These are phyloP conservation scores for Pseudocercospora ulei DNA, from an alignment of 2,329 filamentous ascomycete genomes.

Conservation along the genomic window DNA sequence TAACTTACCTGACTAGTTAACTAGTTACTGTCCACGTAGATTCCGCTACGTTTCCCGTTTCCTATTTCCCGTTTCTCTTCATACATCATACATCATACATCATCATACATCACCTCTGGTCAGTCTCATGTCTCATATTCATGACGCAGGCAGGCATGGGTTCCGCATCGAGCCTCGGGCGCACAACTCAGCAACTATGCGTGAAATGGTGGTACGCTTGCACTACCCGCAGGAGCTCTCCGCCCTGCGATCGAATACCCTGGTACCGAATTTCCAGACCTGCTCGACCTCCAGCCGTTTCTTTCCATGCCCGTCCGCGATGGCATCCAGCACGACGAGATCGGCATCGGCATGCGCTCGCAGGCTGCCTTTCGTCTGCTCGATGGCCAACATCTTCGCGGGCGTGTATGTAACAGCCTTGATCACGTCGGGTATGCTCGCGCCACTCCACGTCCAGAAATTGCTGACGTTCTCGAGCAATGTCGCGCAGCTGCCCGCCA, in stretches of 20 bases:
- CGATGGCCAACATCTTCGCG: conserved; percentile 62
- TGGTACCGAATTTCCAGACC: conserved; percentile 68
- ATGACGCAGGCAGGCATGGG: too few relatives aligned
- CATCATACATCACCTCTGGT: too few relatives aligned
- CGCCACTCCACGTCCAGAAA: conserved; percentile 65
- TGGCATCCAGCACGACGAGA: conserved; percentile 55
- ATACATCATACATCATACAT: too few relatives aligned
- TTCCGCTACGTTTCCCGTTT: too few relatives aligned
- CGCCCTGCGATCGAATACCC: conserved; percentile 35
- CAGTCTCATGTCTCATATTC: too few relatives aligned
- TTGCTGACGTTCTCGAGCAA: conserved; percentile 77
- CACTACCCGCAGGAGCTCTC: conserved; percentile 4
- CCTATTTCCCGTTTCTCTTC: too few relatives aligned
- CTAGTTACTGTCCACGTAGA: too few relatives aligned
- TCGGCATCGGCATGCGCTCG: conserved; percentile 42
- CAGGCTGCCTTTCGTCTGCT: conserved; percentile 54
- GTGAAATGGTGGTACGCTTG: too few relatives aligned
- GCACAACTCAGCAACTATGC: not conserved
- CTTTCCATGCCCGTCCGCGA: conserved; percentile 38
- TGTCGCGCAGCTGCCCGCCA: conserved; percentile 50
- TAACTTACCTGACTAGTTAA: too few relatives aligned
- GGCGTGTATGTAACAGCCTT: conserved; percentile 67
- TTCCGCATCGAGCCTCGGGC: too few relatives aligned
- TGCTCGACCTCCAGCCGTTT: conserved; percentile 56
- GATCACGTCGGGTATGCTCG: conserved; percentile 57